These are phyloP conservation scores for Rhizoclosmatium sp. DNA, from an alignment of 192 early-diverging fungal species.

Conservation along the genomic window DNA sequence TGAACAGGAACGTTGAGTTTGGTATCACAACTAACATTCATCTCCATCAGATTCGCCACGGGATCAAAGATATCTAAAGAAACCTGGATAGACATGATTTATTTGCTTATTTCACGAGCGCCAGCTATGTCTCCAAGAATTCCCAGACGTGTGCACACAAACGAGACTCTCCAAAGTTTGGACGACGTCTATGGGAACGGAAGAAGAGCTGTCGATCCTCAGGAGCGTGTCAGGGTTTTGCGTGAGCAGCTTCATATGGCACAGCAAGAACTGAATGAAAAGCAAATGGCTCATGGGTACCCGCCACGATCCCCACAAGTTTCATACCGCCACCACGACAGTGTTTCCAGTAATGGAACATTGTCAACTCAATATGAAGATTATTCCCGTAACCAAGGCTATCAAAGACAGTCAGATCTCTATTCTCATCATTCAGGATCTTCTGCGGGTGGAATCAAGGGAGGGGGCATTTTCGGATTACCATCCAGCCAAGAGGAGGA, in stretches of 20 bases:
- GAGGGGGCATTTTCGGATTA: constrained; percentile 2
- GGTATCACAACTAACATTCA: background rate
- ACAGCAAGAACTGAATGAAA: constrained; percentile 4
- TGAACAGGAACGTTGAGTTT: background rate
- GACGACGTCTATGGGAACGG: background rate
- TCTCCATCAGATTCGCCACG: background rate
- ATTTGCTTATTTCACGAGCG: background rate
- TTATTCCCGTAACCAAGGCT: background rate
- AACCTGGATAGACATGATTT: constrained; percentile 25
- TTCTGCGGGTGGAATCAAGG: background rate
- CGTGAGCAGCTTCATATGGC: background rate
- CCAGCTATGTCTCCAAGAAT: background rate
- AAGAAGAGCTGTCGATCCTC: background rate
- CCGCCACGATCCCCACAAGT: background rate
- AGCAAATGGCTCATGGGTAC: background rate
- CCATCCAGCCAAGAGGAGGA: too few relatives aligned
- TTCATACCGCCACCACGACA: background rate
- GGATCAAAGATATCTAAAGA: constrained; percentile 8
- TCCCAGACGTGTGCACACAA: background rate
- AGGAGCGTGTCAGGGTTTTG: background rate
- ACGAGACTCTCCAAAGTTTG: background rate
- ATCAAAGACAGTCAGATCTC: background rate
- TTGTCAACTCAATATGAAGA: background rate
- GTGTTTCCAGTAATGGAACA: background rate
- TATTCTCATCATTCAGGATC: background rate